Evolutionary conservation across 768 basidiomycete genomes (phyloP), one percentile per base, ranked within the genome.

Genomic region (Inosperma sp.): DNA sequence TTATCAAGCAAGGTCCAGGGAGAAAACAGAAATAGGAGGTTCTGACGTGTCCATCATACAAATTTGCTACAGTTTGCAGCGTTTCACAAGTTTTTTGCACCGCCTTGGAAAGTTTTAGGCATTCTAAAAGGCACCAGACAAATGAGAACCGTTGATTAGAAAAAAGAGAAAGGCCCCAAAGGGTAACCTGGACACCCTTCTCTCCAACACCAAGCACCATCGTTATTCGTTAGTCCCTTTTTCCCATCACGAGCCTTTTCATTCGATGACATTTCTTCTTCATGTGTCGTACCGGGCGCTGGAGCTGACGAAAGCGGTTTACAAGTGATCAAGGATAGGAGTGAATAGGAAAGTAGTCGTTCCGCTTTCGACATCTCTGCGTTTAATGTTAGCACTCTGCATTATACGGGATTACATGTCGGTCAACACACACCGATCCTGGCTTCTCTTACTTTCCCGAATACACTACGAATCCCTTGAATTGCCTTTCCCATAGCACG

Each of bases 191-290:
- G 66, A 62, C 90, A 92, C 3, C 74, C 75, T 47, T 93, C 88
- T 21, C 82, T 75, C 89, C 90, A 94, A 64, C 89, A 91, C 87
- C 91, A 88, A 3, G 87, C 89, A 1, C 87, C 84, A 21, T 87
- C 79, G 7, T 73, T 71, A 55, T 91, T 92, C 48, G 82, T 59
- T 43, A 85, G 60, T 0, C 86, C 84, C 51, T 75, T 80, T n/a
- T 63, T 63, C 48, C 74, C 74, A 17, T 59, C 54, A 10, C 49
- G 30, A 65, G 31, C 21, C 35, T 51, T 56, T 21, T 54, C 50
- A 14, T 21, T 8, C 42, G 41, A 9, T 46, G 36, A n/a, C 12
- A 68, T 66, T 10, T 73, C 75, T 43, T 81, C 78, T 29, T 82
- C 78, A 34, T 78, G 75, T 1, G 72, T 73, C 2, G 74, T 68